phyloP scores from a whole-genome alignment of 1,139 yeast species.

The Chernovozyma sophiae-reginae region DNA sequence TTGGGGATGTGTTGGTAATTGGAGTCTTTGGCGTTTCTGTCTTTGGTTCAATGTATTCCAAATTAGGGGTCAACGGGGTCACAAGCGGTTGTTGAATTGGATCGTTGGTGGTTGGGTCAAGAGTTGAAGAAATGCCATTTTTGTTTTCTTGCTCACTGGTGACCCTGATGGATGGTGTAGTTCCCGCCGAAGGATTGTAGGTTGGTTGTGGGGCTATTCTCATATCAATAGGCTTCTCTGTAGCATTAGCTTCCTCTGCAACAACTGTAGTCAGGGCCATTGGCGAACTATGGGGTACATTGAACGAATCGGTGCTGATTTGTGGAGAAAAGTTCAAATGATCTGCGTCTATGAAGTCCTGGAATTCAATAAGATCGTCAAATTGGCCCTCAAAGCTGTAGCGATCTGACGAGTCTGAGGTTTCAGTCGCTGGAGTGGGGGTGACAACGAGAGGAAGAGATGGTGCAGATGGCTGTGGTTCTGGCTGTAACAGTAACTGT shows the following conservation, averaged over 20 bases:
- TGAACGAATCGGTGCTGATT: slow-evolving; percentile 5
- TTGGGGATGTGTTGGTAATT: slow-evolving; percentile 15
- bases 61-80: not conserved
- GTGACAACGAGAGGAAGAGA: too few relatives aligned
- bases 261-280: not conserved
- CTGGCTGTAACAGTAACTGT: too few relatives aligned
- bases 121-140: not conserved
- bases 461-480: not conserved
- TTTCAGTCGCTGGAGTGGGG: not conserved
- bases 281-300: not conserved
- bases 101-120: not conserved
- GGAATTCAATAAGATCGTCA: slow-evolving; percentile 52
- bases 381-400: slow-evolving; percentile 14
- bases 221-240: not conserved
- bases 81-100: not conserved
- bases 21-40: not conserved
- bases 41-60: not conserved
- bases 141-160: not conserved
- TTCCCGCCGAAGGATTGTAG: not conserved
- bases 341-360: slow-evolving; percentile 63
- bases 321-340: slow-evolving; percentile 26
- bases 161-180: not conserved
- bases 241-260: not conserved
- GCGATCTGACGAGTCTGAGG: not conserved
- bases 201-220: not conserved